Evolutionary conservation across 306 rosid genomes (phyloP).

Genomic region (Amphicarpaea edgeworthii): DNA sequence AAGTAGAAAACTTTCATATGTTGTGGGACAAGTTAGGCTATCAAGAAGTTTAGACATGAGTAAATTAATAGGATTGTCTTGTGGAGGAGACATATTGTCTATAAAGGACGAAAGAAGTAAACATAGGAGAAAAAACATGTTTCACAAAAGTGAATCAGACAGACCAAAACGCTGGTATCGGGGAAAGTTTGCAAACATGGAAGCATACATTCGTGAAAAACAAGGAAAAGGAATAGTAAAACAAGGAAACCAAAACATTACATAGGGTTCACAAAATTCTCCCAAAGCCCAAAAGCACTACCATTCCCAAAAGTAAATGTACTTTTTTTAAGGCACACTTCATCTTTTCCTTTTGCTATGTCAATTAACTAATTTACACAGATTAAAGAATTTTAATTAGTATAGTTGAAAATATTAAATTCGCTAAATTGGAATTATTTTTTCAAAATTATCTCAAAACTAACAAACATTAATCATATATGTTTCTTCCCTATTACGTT

Average conservation of each 20-base stretch:
- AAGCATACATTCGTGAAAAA: constrained; percentile 36
- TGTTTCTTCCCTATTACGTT: no score
- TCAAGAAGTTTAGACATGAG: constrained; percentile 35
- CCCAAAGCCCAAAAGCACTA: neutral
- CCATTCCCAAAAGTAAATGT: constrained; percentile 35
- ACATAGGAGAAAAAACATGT: neutral
- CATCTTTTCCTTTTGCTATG: neutral
- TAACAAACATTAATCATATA: no score
- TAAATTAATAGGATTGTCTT: constrained; percentile 41
- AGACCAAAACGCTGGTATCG: constrained; percentile 33
- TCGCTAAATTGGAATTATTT: no score
- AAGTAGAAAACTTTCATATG: neutral
- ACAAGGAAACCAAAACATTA: constrained; percentile 22
- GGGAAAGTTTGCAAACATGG: constrained; percentile 36
- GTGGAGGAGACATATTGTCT: constrained; percentile 41
- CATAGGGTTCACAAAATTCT: constrained; percentile 36
- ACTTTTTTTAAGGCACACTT: constrained; percentile 19
- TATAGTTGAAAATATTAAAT: no score
- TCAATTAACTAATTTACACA: no score
- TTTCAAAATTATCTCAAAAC: no score
- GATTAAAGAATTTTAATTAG: no score
- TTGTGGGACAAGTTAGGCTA: neutral
- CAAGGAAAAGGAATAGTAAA: constrained; percentile 33
- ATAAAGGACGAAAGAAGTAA: constrained; percentile 26
- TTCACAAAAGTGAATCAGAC: constrained; percentile 37